Conservation (phyloP, 768 basidiomycete genomes). For the Lepiota brunneoincarnata region DNA sequence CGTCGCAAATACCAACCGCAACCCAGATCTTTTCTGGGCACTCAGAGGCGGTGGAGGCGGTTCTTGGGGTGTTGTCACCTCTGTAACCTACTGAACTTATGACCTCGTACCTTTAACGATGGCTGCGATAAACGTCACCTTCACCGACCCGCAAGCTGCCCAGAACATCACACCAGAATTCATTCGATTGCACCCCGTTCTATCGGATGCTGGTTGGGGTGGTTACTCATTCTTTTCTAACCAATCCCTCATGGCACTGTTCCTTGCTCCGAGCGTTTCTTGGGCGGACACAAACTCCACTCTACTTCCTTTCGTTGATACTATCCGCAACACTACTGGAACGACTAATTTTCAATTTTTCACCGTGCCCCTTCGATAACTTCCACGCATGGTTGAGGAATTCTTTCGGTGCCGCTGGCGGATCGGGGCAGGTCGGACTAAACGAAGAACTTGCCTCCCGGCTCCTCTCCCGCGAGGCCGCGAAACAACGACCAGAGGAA, state of each 20-base stretch:
- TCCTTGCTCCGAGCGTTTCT: slow-evolving; percentile 33
- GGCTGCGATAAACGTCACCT: slow-evolving; percentile 25
- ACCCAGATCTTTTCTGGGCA: slow-evolving; percentile 52
- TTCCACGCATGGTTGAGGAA: slow-evolving; percentile 23
- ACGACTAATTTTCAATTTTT: slow-evolving; percentile 8
- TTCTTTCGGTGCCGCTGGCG: background rate
- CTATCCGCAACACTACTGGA: slow-evolving; percentile 20
- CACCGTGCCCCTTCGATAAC: slow-evolving; percentile 19
- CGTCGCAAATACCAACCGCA: slow-evolving; percentile 35
- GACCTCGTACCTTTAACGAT: slow-evolving; percentile 30
- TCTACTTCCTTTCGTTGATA: slow-evolving; percentile 30
- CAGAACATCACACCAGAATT: slow-evolving; percentile 31
- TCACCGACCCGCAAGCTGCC: slow-evolving; percentile 25
- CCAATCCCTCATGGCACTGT: slow-evolving; percentile 19
- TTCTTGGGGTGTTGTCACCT: slow-evolving; percentile 46
- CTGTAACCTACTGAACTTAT: slow-evolving; percentile 44
- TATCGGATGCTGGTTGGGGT: slow-evolving; percentile 45
- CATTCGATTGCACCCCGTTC: slow-evolving; percentile 27
- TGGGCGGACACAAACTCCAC: slow-evolving; percentile 31
- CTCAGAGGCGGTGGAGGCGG: slow-evolving; percentile 50
- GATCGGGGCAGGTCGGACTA: slow-evolving; percentile 16
- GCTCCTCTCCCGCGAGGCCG: slow-evolving; percentile 27
- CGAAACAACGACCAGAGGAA: slow-evolving; percentile 20
- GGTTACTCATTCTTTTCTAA: slow-evolving; percentile 28
- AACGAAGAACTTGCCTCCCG: slow-evolving; percentile 30